Evolutionary conservation across 208 protist species (phyloP), one percentile per base, ranked within the genome.

Genomic region (Acanthamoeba sp.): DNA sequence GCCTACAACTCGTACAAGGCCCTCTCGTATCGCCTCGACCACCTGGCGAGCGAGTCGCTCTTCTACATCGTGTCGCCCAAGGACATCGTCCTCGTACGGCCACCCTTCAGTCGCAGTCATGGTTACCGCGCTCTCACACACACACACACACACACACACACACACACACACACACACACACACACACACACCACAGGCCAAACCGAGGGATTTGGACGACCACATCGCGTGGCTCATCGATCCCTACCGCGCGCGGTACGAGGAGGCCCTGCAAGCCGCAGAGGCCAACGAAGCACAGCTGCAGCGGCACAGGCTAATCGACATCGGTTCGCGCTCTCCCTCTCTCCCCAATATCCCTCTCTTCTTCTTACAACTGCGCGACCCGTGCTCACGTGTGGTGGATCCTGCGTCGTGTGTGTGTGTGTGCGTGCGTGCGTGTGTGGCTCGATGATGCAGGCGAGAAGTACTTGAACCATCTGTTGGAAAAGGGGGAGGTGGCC

Each of bases 41-140:
- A 90, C 40, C 45, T 96, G 64, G 82, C 64, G 6, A 71, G 7
- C 34, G 96, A 97, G 36, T 71, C 62, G 1, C 48, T 97, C 14
- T 97, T 97, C 42, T 98, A 97, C 78, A 96, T 98, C 24, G 88
- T 98, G 10, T 97, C 95, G 66, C 97, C 97, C 57, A 97, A 95
- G 50, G 98, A 98, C 94, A 96, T 98, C 18, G 95, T 98, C 64
- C 93, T 97, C 24, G 78, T 59, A 57, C n/a, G 78, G 27, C 32
- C 16, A 78, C n/a, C 14, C 38, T 78, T 10, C 18, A 0, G 0
- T 59, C 18, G 22, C 52, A 2, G 2, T 45, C n/a, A n/a, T n/a
- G 59, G 20, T 34, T 32, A 34, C 18, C 5, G 7, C 9, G n/a
- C 29, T 7, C 59, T n/a, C 29, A 20, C 9, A 14, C 2, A 3